These are phyloP conservation scores for Fusarium clavum DNA, from an alignment of 2,329 filamentous ascomycete genomes.

Conservation along the genomic window DNA sequence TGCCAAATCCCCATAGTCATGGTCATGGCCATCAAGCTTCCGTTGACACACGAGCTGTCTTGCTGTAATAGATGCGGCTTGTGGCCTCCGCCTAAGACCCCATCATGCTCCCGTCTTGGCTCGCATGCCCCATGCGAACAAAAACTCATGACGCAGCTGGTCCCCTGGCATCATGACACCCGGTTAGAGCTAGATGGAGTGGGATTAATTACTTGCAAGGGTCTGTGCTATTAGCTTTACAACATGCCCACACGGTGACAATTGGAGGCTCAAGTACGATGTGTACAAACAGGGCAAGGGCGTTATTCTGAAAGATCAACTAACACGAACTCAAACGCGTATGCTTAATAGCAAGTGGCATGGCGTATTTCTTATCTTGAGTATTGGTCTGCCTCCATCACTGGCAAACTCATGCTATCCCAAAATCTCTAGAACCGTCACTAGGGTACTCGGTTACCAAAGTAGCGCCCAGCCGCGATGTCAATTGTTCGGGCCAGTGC, in stretches of 20 bases:
- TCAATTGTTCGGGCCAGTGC: background rate
- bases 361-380: background rate
- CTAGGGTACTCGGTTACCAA: background rate
- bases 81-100: slow-evolving; percentile 22
- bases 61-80: slow-evolving; percentile 14
- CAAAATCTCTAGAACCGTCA: background rate
- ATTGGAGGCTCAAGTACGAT: slow-evolving; percentile 26
- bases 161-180: slow-evolving; percentile 36
- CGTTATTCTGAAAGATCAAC: slow-evolving; percentile 5
- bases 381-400: background rate
- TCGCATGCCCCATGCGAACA: slow-evolving; percentile 10
- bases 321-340: slow-evolving; percentile 23
- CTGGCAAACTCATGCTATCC: background rate
- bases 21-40: slow-evolving; percentile 6
- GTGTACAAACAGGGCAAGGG: background rate
- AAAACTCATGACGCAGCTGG: slow-evolving; percentile 29
- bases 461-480: slow-evolving; percentile 21
- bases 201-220: slow-evolving; percentile 33
- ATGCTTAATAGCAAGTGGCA: background rate
- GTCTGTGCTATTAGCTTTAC: slow-evolving; percentile 21
- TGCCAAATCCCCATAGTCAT: slow-evolving; percentile 1
- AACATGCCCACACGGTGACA: slow-evolving; percentile 2
- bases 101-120: slow-evolving; percentile 36
- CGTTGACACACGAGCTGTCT: slow-evolving; percentile 20
- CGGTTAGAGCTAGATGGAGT: slow-evolving; percentile 17